Evolutionary conservation across 2,329 filamentous ascomycete genomes (phyloP), one percentile per base, ranked within the genome.

Genomic region (Neopestalotiopsis rosae): DNA sequence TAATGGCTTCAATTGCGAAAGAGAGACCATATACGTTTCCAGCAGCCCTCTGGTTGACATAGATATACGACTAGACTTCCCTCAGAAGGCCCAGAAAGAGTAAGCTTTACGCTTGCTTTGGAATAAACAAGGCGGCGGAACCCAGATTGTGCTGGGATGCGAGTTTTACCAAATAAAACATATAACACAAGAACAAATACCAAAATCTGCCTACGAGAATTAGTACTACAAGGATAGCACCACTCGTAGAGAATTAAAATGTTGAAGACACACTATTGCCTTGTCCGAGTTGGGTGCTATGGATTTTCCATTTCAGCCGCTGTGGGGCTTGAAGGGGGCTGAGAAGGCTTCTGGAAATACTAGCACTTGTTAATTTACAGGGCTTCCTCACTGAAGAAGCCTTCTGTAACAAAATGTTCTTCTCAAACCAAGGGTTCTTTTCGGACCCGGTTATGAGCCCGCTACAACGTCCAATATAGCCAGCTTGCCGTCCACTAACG

Each of bases 11-110:
- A 24, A n/a, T 2, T 58, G 56, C 56, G 56, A 58, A 5, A 58
- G 56, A 58, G 56, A 58, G 56, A 58, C 56, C 4, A 58, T 58
- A 58, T 58, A 58, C 28, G 56, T 58, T 58, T 58, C 56, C 9
- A 58, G 56, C 56, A 58, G 28, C 56, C 17, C 56, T 58, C 4
- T 7, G 56, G 56, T 58, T 5, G 56, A 58, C 56, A 58, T 58
- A 24, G n/a, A 58, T 58, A n/a, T n/a, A 58, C 56, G 28, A 58
- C 56, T 58, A 58, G 56, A 30, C 56, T 14, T 30, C 0, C 20
- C 20, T 30, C 56, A 58, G 56, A 10, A 30, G 56, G 20, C 1
- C n/a, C 56, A 20, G 56, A 30, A 58, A 5, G 56, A 58, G 4
- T 58, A 24, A 58, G 56, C n/a, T 14, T 13, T 1, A 58, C 20